Percentiles rank a stretch among this genome's conserved stretches.
Conservation (phyloP, 352 stramenopile species). For the Phytopythium mirpurense region DNA sequence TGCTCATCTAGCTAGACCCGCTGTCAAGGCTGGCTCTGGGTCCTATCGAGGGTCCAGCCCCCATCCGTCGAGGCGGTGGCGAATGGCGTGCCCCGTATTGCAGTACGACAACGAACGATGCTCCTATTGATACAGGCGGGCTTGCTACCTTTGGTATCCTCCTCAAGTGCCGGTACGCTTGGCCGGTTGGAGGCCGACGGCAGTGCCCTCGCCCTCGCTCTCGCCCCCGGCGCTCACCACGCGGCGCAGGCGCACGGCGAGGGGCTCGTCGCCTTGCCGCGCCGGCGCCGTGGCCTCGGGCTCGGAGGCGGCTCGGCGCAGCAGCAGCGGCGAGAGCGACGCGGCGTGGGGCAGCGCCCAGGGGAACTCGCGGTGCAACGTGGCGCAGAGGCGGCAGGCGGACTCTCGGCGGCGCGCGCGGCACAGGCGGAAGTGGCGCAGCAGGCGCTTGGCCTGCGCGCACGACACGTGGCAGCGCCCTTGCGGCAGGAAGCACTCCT, state of each 20-base stretch:
- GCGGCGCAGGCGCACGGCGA: conserved; percentile 8
- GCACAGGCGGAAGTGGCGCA: conserved; percentile 45
- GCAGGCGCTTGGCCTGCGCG: conserved; percentile 36
- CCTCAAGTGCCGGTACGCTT: no score
- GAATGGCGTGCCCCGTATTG: no score
- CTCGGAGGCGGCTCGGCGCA: neutral
- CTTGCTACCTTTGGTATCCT: no score
- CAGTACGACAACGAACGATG: no score
- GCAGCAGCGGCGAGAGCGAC: conserved; percentile 32
- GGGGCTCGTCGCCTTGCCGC: neutral
- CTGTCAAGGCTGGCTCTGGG: neutral
- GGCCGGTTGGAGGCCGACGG: no score
- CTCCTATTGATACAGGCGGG: no score
- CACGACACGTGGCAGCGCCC: conserved; percentile 39
- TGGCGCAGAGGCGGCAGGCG: conserved; percentile 23
- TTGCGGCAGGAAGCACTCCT: conserved; percentile 36
- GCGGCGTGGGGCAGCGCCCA: conserved; percentile 31
- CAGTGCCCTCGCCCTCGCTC: neutral
- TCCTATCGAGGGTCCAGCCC: no score
- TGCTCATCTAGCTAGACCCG: conserved; percentile 84
- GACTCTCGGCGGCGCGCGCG: conserved; percentile 17
- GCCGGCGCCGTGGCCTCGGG: neutral
- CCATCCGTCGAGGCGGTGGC: no score
- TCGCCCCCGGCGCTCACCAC: conserved; percentile 14
- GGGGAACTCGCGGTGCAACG: conserved; percentile 21